Conservation (phyloP, 306 rosid genomes). For the Echinosophora koreensis region DNA sequence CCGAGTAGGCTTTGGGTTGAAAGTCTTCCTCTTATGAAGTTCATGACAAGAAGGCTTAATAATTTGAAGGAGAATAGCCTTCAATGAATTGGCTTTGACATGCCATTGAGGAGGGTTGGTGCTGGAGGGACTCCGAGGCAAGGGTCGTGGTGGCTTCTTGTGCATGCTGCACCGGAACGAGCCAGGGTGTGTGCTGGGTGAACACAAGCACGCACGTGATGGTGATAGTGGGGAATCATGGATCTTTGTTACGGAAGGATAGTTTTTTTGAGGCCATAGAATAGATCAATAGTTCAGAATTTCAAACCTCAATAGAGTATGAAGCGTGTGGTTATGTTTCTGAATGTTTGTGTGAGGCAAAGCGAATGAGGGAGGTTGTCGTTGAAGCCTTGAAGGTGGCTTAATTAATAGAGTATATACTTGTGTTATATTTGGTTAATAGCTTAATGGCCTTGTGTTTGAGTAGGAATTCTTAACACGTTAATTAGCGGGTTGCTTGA, state of each 20-base stretch:
- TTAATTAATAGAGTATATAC: slow-evolving; percentile 41
- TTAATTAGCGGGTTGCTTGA: not conserved
- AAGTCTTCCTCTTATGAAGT: slow-evolving; percentile 58
- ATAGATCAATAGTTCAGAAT: not conserved
- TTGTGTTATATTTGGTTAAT: slow-evolving; percentile 30
- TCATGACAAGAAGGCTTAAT: slow-evolving; percentile 60
- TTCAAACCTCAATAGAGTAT: not conserved
- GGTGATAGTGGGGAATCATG: not conserved
- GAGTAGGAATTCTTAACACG: not conserved
- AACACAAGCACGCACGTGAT: slow-evolving; percentile 63
- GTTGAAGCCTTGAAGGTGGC: slow-evolving; percentile 33
- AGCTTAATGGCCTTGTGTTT: slow-evolving; percentile 35
- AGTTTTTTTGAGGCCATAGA: slow-evolving; percentile 55
- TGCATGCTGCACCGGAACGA: slow-evolving; percentile 77
- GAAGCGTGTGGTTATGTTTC: not conserved
- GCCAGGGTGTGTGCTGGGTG: slow-evolving; percentile 73
- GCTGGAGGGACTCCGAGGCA: slow-evolving; percentile 4
- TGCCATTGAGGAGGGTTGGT: slow-evolving; percentile 3
- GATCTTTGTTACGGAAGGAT: slow-evolving; percentile 6
- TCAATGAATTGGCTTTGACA: slow-evolving; percentile 44
- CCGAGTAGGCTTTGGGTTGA: slow-evolving; percentile 62
- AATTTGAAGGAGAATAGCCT: slow-evolving; percentile 57
- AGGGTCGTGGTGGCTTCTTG: slow-evolving; percentile 43
- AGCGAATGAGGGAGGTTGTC: slow-evolving; percentile 3
- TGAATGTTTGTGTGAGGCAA: not conserved